phyloP scores from a whole-genome alignment of 176 grass and related monocot genomes.

The Triticum dicoccoides region DNA sequence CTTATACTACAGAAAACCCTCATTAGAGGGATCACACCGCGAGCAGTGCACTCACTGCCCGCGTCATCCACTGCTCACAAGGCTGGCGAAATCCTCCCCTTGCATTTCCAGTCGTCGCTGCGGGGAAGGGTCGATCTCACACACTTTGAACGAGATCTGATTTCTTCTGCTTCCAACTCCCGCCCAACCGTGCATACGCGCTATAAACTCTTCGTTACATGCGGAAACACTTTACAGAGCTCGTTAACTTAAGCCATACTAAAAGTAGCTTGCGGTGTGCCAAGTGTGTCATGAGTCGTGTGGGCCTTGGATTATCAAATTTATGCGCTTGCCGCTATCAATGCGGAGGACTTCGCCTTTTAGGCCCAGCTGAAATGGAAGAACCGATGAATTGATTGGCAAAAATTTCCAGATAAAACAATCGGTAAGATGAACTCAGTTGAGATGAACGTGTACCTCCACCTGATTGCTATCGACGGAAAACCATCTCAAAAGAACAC shows the following conservation, averaged over 20 bases:
- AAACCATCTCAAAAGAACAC: constrained; percentile 95
- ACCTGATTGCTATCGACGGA: constrained; percentile 82
- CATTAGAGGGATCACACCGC: constrained; percentile 23
- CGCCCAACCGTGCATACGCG: constrained; percentile 18
- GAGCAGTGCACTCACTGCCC: not conserved
- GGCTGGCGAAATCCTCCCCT: constrained; percentile 15
- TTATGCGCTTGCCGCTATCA: constrained; percentile 85
- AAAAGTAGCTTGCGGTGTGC: constrained; percentile 40
- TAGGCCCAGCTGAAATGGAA: constrained; percentile 74
- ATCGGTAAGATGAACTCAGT: constrained; percentile 41
- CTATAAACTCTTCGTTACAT: constrained; percentile 35
- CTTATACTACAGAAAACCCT: constrained; percentile 58
- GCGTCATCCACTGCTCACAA: constrained; percentile 3
- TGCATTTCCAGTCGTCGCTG: constrained; percentile 2
- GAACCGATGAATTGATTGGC: constrained; percentile 45
- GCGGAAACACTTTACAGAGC: constrained; percentile 41
- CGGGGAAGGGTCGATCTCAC: constrained; percentile 6
- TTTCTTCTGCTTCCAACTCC: constrained; percentile 17
- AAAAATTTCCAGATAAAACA: constrained; percentile 39
- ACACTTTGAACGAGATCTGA: constrained; percentile 17
- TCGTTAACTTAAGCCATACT: constrained; percentile 38
- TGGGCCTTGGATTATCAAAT: constrained; percentile 75
- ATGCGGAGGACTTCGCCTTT: constrained; percentile 73
- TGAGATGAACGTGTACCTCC: constrained; percentile 73
- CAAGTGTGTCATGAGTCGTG: constrained; percentile 83